Conservation (phyloP, 2,329 filamentous ascomycete genomes). For the Cordyceps tenuipes region DNA sequence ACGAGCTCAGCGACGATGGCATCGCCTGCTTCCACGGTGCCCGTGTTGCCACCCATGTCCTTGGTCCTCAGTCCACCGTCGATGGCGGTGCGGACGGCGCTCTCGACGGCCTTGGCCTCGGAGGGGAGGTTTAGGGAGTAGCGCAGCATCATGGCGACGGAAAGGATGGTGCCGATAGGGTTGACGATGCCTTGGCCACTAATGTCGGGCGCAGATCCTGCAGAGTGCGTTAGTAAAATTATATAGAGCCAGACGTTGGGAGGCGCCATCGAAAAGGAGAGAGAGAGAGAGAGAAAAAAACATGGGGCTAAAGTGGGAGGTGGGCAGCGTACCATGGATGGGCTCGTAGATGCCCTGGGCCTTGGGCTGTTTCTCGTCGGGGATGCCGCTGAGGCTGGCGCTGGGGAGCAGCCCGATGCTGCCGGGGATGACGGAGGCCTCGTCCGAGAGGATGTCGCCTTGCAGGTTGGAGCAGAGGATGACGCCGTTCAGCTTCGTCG, state of each 20-base stretch:
- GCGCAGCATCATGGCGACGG: conserved; percentile 89
- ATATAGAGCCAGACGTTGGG: not conserved
- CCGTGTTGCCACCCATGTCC: conserved; percentile 72
- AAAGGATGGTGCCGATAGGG: conserved; percentile 85
- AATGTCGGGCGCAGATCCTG: conserved; percentile 86
- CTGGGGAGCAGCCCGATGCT: conserved; percentile 82
- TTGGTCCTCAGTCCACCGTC: conserved; percentile 71
- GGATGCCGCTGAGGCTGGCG: conserved; percentile 77
- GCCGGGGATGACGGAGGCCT: conserved; percentile 79
- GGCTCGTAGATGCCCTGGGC: conserved; percentile 97
- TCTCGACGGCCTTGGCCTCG: conserved; percentile 72
- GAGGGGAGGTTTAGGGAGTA: conserved; percentile 77
- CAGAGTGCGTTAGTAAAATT: not conserved
- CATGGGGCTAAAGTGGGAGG: not conserved
- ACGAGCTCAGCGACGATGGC: conserved; percentile 65
- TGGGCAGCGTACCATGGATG: conserved; percentile 66
- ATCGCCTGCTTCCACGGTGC: conserved; percentile 69
- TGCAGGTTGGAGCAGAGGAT: conserved; percentile 91
- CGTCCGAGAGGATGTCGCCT: conserved; percentile 92
- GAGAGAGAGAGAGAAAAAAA: too few species aligned
- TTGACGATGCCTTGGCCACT: conserved; percentile 78
- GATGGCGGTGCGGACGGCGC: conserved; percentile 70
- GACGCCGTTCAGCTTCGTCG: conserved; percentile 76
- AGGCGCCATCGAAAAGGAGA: too few species aligned
- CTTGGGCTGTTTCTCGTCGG: conserved; percentile 63